Evolutionary conservation across 2,329 filamentous ascomycete species (phyloP), one percentile per base, ranked within the genome.

Genomic region (Colletotrichum trifolii): DNA sequence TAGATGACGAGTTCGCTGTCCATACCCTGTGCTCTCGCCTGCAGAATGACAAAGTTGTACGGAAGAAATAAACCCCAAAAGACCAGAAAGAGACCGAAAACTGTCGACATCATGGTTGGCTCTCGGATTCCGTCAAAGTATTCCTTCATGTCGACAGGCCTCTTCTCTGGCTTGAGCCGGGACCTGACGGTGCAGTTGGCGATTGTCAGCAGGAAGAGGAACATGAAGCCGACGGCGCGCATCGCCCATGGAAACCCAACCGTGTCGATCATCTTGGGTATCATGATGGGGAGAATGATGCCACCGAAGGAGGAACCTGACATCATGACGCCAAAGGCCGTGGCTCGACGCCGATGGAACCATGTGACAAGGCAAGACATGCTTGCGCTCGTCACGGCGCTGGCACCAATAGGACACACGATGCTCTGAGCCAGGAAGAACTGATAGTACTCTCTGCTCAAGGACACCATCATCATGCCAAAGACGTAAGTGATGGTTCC

Each of bases 381-480:
- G 67, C 74, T 74, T 17, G 73, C 72, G 68, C 79, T 80, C 69
- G 82, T 82, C 52, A 81, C 75, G 66, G 78, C 78, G 54, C 76
- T 75, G 15, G 78, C 79, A n/a, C 81, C 81, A 13, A 81, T 68
- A 11, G 78, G 69, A 8, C 76, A 72, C 63, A 81, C 76, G 45
- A 82, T 70, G 64, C 75, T 73, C 64, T 82, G 81, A 0, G 80
- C 68, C n/a, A 82, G 78, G 66, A 82, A 77, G 70, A 82, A 74
- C 47, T 82, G 79, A 67, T 81, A 82, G 72, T 82, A 82, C 45
- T 77, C 60, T 4, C 67, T 73, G 4, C 76, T 76, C 7, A 90
- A 76, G 8, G 83, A 86, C 0, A 83, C 80, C 87, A 90, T 89
- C 86, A 91, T 89, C 15, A 91, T 75, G 35, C 87, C 85, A 50